Conservation (phyloP, 305 asterid genomes). For the Stenogyne calaminthoides region DNA sequence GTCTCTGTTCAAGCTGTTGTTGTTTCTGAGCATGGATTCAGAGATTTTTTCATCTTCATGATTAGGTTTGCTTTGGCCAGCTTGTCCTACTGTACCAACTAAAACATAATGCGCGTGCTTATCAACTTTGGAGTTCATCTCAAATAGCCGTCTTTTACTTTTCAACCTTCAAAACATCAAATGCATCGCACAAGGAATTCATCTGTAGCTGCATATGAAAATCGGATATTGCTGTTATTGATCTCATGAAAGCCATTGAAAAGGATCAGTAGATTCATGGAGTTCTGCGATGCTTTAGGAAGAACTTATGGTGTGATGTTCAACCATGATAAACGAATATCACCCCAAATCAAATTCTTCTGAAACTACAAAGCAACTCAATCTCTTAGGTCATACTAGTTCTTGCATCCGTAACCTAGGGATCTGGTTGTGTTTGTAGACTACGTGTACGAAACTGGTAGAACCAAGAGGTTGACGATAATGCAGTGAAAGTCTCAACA, state of each 20-base stretch:
- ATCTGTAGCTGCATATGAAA: constrained; percentile 42
- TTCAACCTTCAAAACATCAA: constrained; percentile 63
- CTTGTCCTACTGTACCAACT: constrained; percentile 54
- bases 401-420: constrained; percentile 46
- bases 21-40: constrained; percentile 71
- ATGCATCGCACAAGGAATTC: constrained; percentile 47
- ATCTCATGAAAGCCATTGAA: constrained; percentile 37
- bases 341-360: constrained; percentile 24
- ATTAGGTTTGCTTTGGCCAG: constrained; percentile 77
- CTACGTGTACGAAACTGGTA: constrained; percentile 34
- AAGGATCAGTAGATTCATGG: constrained; percentile 57
- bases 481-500: not conserved
- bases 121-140: constrained; percentile 38
- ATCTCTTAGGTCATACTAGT: constrained; percentile 28
- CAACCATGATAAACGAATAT: constrained; percentile 25
- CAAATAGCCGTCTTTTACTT: constrained; percentile 40
- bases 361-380: constrained; percentile 34
- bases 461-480: constrained; percentile 32
- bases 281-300: constrained; percentile 53
- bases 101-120: constrained; percentile 18
- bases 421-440: constrained; percentile 60
- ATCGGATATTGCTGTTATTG: constrained; percentile 31
- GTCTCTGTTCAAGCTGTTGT: too few relatives aligned
- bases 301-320: constrained; percentile 49
- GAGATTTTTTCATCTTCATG: constrained; percentile 72